These are phyloP conservation scores for Crithidia bombi DNA, from an alignment of 208 protist genomes.

Conservation along the genomic window DNA sequence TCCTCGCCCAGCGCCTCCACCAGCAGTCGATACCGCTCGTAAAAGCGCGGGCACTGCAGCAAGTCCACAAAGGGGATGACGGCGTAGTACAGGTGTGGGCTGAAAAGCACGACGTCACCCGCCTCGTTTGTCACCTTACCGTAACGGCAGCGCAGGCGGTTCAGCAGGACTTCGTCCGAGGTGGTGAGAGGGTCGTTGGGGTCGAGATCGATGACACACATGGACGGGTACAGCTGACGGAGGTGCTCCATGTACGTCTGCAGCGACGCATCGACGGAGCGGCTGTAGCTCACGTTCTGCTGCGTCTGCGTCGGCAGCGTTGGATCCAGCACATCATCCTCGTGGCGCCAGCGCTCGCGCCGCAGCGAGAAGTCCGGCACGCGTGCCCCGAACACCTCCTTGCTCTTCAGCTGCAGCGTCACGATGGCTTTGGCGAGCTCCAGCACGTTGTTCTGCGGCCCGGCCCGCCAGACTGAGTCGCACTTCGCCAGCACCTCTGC, in stretches of 20 bases:
- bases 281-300: constrained; percentile 36
- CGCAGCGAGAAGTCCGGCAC: constrained; percentile 83
- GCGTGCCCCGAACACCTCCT: constrained; percentile 78
- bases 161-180: constrained; percentile 68
- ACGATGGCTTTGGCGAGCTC: constrained; percentile 72
- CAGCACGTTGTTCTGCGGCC: constrained; percentile 44
- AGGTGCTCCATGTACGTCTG: constrained; percentile 73
- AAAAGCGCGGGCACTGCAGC: constrained; percentile 30
- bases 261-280: constrained; percentile 58
- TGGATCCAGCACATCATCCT: constrained; percentile 78
- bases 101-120: constrained; percentile 53
- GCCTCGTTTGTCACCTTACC: constrained; percentile 70
- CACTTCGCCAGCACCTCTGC: constrained; percentile 63
- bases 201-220: constrained; percentile 79
- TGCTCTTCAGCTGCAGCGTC: constrained; percentile 77
- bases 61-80: constrained; percentile 64
- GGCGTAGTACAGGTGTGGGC: constrained; percentile 73
- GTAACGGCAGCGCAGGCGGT: constrained; percentile 83
- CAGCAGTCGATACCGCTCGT: constrained; percentile 21
- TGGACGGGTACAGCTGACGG: constrained; percentile 54
- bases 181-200: constrained; percentile 54
- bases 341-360: constrained; percentile 55
- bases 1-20: constrained; percentile 28
- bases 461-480: constrained; percentile 55
- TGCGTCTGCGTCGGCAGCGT: constrained; percentile 46